phyloP scores from a whole-genome alignment of 768 basidiomycete genomes.

The Phallus indusiatus region DNA sequence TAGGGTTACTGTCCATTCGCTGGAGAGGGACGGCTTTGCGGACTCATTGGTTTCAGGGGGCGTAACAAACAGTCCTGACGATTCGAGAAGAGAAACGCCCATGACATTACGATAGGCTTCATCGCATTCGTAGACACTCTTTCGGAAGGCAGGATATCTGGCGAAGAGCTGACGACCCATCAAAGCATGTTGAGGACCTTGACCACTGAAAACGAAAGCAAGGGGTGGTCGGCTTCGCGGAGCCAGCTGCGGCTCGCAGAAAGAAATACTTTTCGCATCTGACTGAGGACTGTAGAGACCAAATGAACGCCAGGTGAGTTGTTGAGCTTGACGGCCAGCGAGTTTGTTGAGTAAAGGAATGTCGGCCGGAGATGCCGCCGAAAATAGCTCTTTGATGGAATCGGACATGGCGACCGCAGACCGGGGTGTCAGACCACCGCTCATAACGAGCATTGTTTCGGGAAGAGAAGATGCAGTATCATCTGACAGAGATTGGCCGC shows the following conservation, averaged over 20 bases:
- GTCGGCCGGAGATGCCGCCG: not conserved
- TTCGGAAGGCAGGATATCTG: conserved; percentile 27
- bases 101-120: conserved; percentile 20
- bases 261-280: conserved; percentile 1
- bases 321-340: conserved; percentile 13
- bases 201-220: conserved; percentile 31
- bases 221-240: conserved; percentile 22
- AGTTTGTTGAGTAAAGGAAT: conserved; percentile 4
- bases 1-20: conserved; percentile 27
- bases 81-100: conserved; percentile 28
- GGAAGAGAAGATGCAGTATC: not conserved
- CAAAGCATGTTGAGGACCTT: conserved; percentile 29
- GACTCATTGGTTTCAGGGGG: conserved; percentile 4
- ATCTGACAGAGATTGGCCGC: not conserved
- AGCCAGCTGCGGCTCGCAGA: conserved; percentile 22
- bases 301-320: conserved; percentile 16
- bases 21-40: not conserved
- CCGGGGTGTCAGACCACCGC: conserved; percentile 30
- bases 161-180: conserved; percentile 29
- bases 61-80: conserved; percentile 29
- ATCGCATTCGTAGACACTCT: conserved; percentile 31
- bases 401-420: conserved; percentile 14
- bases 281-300: conserved; percentile 1
- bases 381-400: not conserved
- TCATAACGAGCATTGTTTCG: conserved; percentile 21